phyloP scores from a whole-genome alignment of 1,284 basidiomycete species.

The Heterobasidion parviporum region DNA sequence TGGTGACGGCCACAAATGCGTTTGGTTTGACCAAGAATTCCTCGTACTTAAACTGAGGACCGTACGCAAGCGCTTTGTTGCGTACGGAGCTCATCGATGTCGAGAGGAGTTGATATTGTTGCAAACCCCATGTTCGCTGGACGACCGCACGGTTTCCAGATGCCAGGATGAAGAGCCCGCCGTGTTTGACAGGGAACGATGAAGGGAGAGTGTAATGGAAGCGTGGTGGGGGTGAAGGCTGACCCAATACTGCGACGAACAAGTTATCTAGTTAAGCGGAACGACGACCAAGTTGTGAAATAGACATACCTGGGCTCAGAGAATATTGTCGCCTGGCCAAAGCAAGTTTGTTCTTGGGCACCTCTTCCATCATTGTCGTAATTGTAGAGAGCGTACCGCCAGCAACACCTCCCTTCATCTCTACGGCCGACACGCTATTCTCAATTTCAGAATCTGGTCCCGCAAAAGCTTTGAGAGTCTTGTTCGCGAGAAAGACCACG shows the following conservation, averaged over 20 bases:
- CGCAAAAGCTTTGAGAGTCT: constrained; percentile 31
- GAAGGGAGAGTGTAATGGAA: constrained; percentile 42
- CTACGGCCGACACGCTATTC: constrained; percentile 37
- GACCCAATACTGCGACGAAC: constrained; percentile 30
- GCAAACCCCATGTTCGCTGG: constrained; percentile 73
- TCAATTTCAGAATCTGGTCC: constrained; percentile 25
- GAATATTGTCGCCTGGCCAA: constrained; percentile 33
- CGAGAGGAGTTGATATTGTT: constrained; percentile 29
- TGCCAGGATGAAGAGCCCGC: constrained; percentile 58
- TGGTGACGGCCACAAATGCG: constrained; percentile 32
- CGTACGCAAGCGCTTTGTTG: constrained; percentile 35
- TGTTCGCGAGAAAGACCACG: constrained; percentile 46
- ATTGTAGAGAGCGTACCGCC: constrained; percentile 64
- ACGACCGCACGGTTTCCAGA: constrained; percentile 59
- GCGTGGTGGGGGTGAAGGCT: constrained; percentile 24
- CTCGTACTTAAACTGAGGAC: constrained; percentile 62
- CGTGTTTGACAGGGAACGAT: constrained; percentile 34
- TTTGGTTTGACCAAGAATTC: constrained; percentile 52
- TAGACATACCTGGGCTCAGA: constrained; percentile 47
- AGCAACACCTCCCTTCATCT: constrained; percentile 44
- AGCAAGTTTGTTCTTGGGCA: constrained; percentile 30
- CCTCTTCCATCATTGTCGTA: constrained; percentile 37
- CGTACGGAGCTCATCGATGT: constrained; percentile 9
- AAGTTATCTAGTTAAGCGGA: not conserved
- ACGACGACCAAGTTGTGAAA: constrained; percentile 2